Base-by-base conservation (phyloP, 192 early-diverging fungal genomes). In the Dissophora ornata region DNA sequence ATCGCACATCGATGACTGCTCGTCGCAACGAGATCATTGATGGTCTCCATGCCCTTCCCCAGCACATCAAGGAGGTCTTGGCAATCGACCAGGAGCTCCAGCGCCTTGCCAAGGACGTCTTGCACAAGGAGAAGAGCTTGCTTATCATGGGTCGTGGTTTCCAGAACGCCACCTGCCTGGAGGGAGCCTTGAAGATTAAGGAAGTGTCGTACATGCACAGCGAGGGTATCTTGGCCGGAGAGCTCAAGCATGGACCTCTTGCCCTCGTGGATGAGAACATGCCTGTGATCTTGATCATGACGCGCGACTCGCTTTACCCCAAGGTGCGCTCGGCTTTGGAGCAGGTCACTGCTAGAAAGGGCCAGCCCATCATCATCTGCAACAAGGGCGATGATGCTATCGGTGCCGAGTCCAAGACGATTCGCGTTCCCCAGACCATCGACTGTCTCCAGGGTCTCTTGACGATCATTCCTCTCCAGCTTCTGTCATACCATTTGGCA, bases 141-240 rank as follows among this genome's bases (percentile, higher is more conserved):
- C 83, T 99, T 41, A 91, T 99, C 75, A 91, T 99, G 90, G 96
- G 97, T 53, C 95, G 97, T 83, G 97, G 97, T 45, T 96, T 93
- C 80, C 97, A 99, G 86, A 92, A 95, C 78, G 97, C 97, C 30
- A 98, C 97, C 0, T 97, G 96, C 79, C 85, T 98, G 44, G 97
- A 99, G 82, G 97, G 93, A 64, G 96, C 96, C 1, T 84, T 99
- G 62, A 99, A 99, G 90, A 97, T 99, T 83, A 99, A 99, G 89
- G 96, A 99, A 83, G 89, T 99, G 47, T 95, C 95, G 34, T 99
- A 99, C 84, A 98, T 99, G 89, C 97, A 99, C 88, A 88, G 86
- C 69, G 97, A 99, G 84, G 96, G 97, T 69, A 99, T 99, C 73
- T 84, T 97, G 74, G 97, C 97, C 40, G 97, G 97, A 67, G 97